Base-by-base conservation (phyloP, 805 yeast genomes). In the Limtongia smithiae region DNA sequence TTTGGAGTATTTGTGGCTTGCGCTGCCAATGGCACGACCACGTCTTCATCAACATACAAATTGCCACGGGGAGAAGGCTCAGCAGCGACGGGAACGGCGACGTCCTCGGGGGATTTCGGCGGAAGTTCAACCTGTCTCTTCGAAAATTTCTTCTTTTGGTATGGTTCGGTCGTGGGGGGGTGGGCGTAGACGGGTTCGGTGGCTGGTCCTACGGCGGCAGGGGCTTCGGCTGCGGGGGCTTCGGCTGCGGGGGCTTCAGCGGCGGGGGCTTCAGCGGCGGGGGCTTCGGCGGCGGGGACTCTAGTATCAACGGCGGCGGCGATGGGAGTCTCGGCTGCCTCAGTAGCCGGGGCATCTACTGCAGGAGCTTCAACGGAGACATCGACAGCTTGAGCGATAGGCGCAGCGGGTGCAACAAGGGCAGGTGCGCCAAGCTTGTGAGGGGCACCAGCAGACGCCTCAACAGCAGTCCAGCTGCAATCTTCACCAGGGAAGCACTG, bases 401-500 rank as follows among this genome's bases (percentile, higher is more conserved):
- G 22, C 11, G 33, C 42, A 12, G 21, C 42, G 33, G 33, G 32
- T 11, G 42, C 32, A 14, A 20, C 33, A 9, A 22, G 32, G 14
- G 33, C 33, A 38, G 42, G 42, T 6, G 42, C 14, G 15, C 44
- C 4, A 14, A 25, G 18, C 18, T 18, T 37, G 20, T 25, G 20
- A 6, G 32, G 30, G 3, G 18, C 46, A 9, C 24, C 41, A 11
- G 41, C 9, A 27, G 46, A 22, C 9, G 37, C 18, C 11, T 43
- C 41, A 33, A 41, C 30, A 22, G 39, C 51, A 8, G 25, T 40
- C 41, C 41, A 50, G 24, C 48, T 50, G 31, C 55, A 55, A 6
- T 48, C 9, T 12, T 25, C 46, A 11, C 37, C 31, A 18, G 48
- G 17, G n/a, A 9, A 12, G 34, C 58, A 60, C 15, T 60, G 57